Evolutionary conservation across 1,284 basidiomycete species (phyloP).

Genomic region (Tremellales sp.): DNA sequence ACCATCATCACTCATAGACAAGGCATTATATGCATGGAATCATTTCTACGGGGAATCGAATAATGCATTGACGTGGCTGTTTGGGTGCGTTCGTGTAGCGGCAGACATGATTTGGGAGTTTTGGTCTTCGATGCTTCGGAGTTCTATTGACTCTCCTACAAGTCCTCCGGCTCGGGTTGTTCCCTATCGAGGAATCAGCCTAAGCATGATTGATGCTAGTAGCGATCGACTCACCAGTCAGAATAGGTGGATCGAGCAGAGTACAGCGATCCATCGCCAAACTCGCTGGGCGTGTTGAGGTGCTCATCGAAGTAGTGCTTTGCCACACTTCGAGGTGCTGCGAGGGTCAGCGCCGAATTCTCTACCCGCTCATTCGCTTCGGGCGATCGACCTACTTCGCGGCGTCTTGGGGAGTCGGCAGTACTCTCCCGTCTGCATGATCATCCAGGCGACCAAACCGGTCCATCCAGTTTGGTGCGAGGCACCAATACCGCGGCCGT

Average conservation of each 20-base stretch:
- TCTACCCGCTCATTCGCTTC: conserved; percentile 2
- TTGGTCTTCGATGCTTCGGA: too few relatives aligned
- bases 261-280: conserved; percentile 33
- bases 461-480: conserved; percentile 99
- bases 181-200: conserved; percentile 15
- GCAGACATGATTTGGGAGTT: too few relatives aligned
- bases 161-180: conserved; percentile 38
- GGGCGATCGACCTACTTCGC: conserved; percentile 59
- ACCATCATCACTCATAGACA: too few relatives aligned
- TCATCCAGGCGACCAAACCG: conserved; percentile 85
- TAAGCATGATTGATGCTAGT: conserved; percentile 1
- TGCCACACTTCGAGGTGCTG: conserved; percentile 80
- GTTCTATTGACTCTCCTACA: conserved; percentile 26
- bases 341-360: conserved; percentile 4
- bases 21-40: too few relatives aligned
- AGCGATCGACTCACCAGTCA: conserved; percentile 25
- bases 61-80: too few relatives aligned
- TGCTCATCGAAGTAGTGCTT: conserved; percentile 86
- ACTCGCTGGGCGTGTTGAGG: conserved; percentile 46
- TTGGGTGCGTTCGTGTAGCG: too few relatives aligned
- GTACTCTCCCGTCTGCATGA: conserved; percentile 74
- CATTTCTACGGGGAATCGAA: too few relatives aligned
- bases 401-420: conserved; percentile 84
- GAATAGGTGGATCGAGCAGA: conserved; percentile 38
- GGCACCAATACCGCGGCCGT: conserved; percentile 85